Percentiles rank a stretch among this genome's conserved stretches.
phyloP scores from a whole-genome alignment of 495 filamentous ascomycete species.

The Penicillium cinerascens region DNA sequence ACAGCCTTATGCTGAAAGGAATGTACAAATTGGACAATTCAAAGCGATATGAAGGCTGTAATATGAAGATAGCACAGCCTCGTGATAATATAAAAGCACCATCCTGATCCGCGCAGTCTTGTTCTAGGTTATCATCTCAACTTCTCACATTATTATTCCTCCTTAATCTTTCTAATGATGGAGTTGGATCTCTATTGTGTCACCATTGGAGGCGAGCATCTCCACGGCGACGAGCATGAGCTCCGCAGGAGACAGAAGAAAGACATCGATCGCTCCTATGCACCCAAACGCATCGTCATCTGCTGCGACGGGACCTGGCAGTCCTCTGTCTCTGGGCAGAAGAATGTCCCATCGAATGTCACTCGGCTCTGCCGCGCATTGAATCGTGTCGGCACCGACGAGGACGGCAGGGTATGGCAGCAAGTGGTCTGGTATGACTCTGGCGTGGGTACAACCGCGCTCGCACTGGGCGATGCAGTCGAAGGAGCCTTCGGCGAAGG shows the following conservation, averaged over 20 bases:
- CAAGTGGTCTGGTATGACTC: constrained; percentile 33
- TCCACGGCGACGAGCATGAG: constrained; percentile 2
- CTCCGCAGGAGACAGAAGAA: constrained; percentile 4
- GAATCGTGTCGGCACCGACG: constrained; percentile 16
- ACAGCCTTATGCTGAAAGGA: neutral
- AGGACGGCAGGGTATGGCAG: constrained; percentile 19
- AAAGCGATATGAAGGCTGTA: neutral
- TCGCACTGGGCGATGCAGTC: constrained; percentile 11
- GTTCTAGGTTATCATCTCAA: neutral
- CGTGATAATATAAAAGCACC: neutral
- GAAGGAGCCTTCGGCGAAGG: constrained; percentile 19
- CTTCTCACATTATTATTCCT: neutral
- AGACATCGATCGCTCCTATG: constrained; percentile 2
- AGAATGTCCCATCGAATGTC: constrained; percentile 28
- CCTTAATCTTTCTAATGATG: neutral
- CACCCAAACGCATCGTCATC: constrained; percentile 23
- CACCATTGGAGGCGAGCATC: neutral
- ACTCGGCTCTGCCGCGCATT: constrained; percentile 22
- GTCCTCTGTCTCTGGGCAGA: constrained; percentile 19
- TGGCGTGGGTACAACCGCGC: constrained; percentile 18
- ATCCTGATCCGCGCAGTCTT: neutral
- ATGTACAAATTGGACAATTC: neutral
- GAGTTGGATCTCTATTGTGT: neutral
- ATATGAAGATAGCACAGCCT: neutral
- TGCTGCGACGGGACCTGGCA: constrained; percentile 33